Percentiles rank a stretch among this genome's conserved stretches.
Conservation (phyloP, 148 eudicot genomes). For the Heliosperma pusillum region DNA sequence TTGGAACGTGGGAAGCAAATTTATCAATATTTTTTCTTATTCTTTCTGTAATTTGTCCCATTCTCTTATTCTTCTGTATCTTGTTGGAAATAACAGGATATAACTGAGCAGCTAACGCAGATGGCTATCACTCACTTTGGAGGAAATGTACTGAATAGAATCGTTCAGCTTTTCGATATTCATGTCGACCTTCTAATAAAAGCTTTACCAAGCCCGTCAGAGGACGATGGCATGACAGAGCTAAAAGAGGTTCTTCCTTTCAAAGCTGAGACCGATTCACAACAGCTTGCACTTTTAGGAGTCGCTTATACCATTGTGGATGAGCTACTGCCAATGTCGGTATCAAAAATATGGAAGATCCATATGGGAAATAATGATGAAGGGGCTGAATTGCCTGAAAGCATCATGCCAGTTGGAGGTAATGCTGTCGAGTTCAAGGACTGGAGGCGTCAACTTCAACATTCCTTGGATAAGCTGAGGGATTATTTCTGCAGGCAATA, state of each 20-base stretch:
- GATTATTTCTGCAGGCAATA: constrained; percentile 95
- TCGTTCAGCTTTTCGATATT: constrained; percentile 71
- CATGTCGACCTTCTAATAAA: constrained; percentile 78
- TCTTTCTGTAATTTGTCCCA: constrained; percentile 5
- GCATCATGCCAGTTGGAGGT: constrained; percentile 34
- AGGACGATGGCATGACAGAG: constrained; percentile 82
- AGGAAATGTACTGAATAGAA: constrained; percentile 65
- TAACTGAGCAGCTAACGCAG: constrained; percentile 73
- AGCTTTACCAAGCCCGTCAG: constrained; percentile 76
- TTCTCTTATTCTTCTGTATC: constrained; percentile 6
- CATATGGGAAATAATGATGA: constrained; percentile 62
- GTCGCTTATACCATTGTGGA: constrained; percentile 85
- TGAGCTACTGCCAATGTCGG: constrained; percentile 83
- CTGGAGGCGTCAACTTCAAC: constrained; percentile 93
- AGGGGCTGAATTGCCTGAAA: constrained; percentile 40
- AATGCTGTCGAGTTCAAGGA: constrained; percentile 72
- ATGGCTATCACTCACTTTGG: constrained; percentile 74
- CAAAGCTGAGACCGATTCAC: constrained; percentile 90
- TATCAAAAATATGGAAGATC: constrained; percentile 66
- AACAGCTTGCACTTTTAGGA: constrained; percentile 89
- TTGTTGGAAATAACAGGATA: constrained; percentile 49
- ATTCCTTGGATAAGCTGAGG: constrained; percentile 85
- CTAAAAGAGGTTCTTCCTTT: constrained; percentile 69
- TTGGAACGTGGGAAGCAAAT: neutral
- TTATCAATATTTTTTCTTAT: neutral